Conservation (phyloP, 495 filamentous ascomycete species). For the Penicillium atrosanguineum region DNA sequence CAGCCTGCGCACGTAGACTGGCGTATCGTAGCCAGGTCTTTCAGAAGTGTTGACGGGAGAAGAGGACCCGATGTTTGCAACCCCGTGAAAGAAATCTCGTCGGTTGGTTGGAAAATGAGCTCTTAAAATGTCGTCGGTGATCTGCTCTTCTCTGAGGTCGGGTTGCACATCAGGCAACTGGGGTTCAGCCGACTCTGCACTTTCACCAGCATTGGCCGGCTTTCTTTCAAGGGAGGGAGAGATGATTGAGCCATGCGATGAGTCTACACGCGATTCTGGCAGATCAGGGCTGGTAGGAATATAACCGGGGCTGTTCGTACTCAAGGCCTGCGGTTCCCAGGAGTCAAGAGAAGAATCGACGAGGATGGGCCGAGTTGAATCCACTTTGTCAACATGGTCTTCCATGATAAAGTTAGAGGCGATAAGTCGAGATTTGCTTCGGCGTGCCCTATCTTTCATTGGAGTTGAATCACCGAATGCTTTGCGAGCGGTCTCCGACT, state of each 20-base stretch:
- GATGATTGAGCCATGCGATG: slow-evolving; percentile 24
- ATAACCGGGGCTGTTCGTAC: background rate
- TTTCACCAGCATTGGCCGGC: slow-evolving; percentile 1
- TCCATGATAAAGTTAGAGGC: background rate
- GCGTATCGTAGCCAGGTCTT: slow-evolving; percentile 38
- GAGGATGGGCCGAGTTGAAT: background rate
- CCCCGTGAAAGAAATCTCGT: slow-evolving; percentile 62
- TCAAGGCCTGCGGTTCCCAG: background rate
- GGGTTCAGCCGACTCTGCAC: slow-evolving; percentile 12
- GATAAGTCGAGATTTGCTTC: background rate
- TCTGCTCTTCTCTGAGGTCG: background rate
- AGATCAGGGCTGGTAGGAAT: background rate
- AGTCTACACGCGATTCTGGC: slow-evolving; percentile 11
- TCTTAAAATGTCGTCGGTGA: background rate
- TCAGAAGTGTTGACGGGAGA: slow-evolving; percentile 38
- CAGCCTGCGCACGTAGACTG: slow-evolving; percentile 29
- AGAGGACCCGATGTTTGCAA: slow-evolving; percentile 66
- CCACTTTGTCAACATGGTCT: background rate
- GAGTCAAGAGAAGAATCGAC: background rate
- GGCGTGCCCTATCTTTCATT: slow-evolving; percentile 29
- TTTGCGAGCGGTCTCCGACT: slow-evolving; percentile 48
- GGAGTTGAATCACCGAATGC: slow-evolving; percentile 40
- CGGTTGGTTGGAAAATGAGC: slow-evolving; percentile 52
- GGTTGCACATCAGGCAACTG: slow-evolving; percentile 9
- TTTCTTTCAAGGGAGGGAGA: background rate